Evolutionary conservation across 78 protist species (phyloP).

Genomic region (Speleostelium caveatum): DNA sequence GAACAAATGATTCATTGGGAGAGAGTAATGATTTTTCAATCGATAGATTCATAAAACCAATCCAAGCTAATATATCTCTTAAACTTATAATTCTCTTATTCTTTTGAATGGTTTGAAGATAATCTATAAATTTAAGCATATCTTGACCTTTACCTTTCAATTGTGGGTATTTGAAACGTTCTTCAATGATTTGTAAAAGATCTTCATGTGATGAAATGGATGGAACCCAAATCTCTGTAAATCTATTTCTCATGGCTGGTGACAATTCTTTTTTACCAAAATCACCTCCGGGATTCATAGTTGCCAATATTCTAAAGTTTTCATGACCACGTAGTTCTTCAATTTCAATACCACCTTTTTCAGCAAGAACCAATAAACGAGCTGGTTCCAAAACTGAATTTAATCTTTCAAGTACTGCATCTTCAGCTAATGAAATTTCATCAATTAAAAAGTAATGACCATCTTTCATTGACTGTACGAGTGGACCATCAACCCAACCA

Average conservation of each 20-base stretch:
- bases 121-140: constrained; percentile 74
- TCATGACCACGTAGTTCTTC: constrained; percentile 78
- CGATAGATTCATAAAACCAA: constrained; percentile 81
- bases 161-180: constrained; percentile 30
- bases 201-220: constrained; percentile 74
- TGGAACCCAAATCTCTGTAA: constrained; percentile 96
- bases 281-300: constrained; percentile 99
- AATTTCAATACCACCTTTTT: constrained; percentile 85
- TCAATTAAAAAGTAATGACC: constrained; percentile 97
- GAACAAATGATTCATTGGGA: constrained; percentile 74
- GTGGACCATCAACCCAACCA: constrained; percentile 99
- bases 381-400: constrained; percentile 98
- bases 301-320: constrained; percentile 96
- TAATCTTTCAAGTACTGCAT: constrained; percentile 99
- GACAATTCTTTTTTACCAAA: constrained; percentile 99
- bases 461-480: constrained; percentile 94
- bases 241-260: constrained; percentile 99
- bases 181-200: constrained; percentile 70
- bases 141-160: neutral
- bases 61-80: constrained; percentile 95
- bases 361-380: constrained; percentile 93
- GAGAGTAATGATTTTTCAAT: neutral
- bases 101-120: constrained; percentile 55
- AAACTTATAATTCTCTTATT: constrained; percentile 75
- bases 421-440: constrained; percentile 99